These are phyloP conservation scores for Pistacia vera DNA, from an alignment of 345 rosid species.

Conservation along the genomic window DNA sequence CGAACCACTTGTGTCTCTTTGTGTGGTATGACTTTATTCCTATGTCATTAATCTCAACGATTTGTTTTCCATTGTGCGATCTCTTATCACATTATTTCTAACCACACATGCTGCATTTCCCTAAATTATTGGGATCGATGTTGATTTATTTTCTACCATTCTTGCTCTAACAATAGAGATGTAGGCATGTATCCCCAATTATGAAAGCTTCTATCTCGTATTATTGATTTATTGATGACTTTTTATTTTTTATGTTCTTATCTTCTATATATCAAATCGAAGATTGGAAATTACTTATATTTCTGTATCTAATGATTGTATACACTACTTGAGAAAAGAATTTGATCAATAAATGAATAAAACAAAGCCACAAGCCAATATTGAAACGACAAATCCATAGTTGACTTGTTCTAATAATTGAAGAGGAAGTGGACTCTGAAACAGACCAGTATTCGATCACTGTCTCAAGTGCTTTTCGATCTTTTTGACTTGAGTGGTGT, in stretches of 20 bases:
- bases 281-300: too few relatives aligned
- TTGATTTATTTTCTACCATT: background rate
- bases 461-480: background rate
- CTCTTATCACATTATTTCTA: background rate
- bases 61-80: too few relatives aligned
- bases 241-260: too few relatives aligned
- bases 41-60: too few relatives aligned
- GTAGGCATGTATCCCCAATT: too few relatives aligned
- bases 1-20: too few relatives aligned
- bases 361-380: background rate
- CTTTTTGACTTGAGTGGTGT: conserved; percentile 10
- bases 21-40: too few relatives aligned
- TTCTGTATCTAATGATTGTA: too few relatives aligned
- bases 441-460: background rate
- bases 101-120: background rate
- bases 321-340: background rate
- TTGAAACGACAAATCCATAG: background rate
- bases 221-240: too few relatives aligned
- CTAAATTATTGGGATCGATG: background rate
- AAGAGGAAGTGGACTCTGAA: conserved; percentile 17
- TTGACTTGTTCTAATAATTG: conserved; percentile 23
- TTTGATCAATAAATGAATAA: background rate
- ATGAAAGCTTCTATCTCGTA: too few relatives aligned
- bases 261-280: too few relatives aligned
- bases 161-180: too few relatives aligned